These are phyloP conservation scores for Dalbergia oliveri DNA, from an alignment of 306 rosid species.

Conservation along the genomic window DNA sequence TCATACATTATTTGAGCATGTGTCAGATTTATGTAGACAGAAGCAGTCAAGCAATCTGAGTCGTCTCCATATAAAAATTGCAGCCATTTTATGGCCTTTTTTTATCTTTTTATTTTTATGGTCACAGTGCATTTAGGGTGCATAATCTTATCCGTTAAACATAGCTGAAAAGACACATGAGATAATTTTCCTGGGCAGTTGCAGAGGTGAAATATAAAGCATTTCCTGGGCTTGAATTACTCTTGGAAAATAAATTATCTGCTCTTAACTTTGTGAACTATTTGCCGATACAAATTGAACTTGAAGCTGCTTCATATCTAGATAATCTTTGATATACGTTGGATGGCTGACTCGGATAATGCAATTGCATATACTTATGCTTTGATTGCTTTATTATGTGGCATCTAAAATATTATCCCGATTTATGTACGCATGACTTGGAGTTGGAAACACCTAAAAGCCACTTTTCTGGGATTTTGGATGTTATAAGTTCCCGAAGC, in stretches of 20 bases:
- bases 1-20: too few species aligned
- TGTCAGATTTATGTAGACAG: too few species aligned
- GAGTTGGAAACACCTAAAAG: neutral
- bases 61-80: too few species aligned
- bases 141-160: neutral
- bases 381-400: neutral
- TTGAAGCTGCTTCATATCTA: too few species aligned
- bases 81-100: too few species aligned
- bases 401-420: neutral
- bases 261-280: too few species aligned
- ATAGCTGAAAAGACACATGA: neutral
- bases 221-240: too few species aligned
- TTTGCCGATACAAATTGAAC: too few species aligned
- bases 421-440: neutral
- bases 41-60: too few species aligned
- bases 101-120: neutral
- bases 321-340: neutral
- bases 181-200: neutral
- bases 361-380: constrained; percentile 1
- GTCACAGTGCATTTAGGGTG: neutral
- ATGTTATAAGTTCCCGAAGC: constrained; percentile 7
- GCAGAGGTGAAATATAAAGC: neutral
- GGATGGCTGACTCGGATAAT: neutral
- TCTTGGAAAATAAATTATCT: too few species aligned
- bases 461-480: neutral